Evolutionary conservation across 768 basidiomycete species (phyloP), one percentile per base, ranked within the genome.

Genomic region (Nidularia pulvinata): DNA sequence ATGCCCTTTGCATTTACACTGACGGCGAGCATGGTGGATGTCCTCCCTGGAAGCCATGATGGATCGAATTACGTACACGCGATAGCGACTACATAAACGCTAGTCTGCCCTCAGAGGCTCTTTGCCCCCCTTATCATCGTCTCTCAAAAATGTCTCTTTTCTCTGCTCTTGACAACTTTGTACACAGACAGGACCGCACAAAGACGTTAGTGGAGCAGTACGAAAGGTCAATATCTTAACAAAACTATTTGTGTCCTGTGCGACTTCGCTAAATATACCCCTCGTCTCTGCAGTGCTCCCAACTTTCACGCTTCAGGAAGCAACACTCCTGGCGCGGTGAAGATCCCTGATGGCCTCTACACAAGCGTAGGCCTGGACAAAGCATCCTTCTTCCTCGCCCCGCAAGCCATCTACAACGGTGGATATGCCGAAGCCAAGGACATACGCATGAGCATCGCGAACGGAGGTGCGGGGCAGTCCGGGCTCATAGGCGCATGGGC

Each of bases 401-500:
- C 68, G 2, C 57, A 59, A 46, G 69, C 51, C 1, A 64, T 71
- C 9, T 81, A 82, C 56, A 65, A 76, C 37, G 80, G 77, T 1
- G 70, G 75, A 5, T 71, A 71, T 54, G 52, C 57, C 11, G 58
- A 61, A 5, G 62, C 69, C 7, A 63, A 57, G 16, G 57, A 70
- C 1, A 64, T 79, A n/a, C 63, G 67, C 16, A 56, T 82, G 49
- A 75, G 79, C 33, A 76, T 81, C 33, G 74, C 72, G 5, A 81
- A 77, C 54, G 81, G 81, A 9, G 78, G 78, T 19, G 78, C 71
- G 48, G 81, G 81, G 0, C 80, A 82, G 57, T 75, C 76, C 30
- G 80, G 79, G 1, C 65, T 83, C 42, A 70, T 83, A 49, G 65
- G 70, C 6, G 75, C 71, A 3, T 78, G 76, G 74, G 80, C 79